Evolutionary conservation across 495 filamentous ascomycete species (phyloP).

Genomic region (Sphaerosporella brunnea): DNA sequence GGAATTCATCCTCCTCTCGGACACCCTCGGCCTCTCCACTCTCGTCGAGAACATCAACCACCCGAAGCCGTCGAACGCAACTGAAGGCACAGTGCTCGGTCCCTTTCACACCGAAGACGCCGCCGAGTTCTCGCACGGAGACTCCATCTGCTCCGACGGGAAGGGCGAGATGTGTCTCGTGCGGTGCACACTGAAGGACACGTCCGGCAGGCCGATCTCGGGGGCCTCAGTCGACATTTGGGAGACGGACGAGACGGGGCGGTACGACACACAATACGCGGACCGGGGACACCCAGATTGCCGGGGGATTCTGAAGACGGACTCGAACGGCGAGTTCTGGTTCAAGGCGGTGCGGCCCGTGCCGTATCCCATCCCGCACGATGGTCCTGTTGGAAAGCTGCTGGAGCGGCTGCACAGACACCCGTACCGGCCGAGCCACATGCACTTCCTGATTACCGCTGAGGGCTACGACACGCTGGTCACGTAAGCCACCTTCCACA

Average conservation of each 20-base stretch:
- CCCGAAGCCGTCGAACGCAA: slow-evolving; percentile 57
- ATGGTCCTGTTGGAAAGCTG: slow-evolving; percentile 74
- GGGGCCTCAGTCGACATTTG: slow-evolving; percentile 76
- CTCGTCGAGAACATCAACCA: slow-evolving; percentile 85
- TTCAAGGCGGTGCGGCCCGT: slow-evolving; percentile 78
- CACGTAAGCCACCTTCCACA: slow-evolving; percentile 41
- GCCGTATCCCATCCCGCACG: slow-evolving; percentile 73
- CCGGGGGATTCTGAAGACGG: slow-evolving; percentile 56
- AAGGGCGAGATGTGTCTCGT: slow-evolving; percentile 56
- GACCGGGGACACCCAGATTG: slow-evolving; percentile 57
- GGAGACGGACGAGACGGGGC: slow-evolving; percentile 76
- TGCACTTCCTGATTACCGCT: slow-evolving; percentile 94
- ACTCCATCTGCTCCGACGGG: slow-evolving; percentile 52
- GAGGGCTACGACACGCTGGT: slow-evolving; percentile 67
- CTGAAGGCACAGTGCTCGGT: slow-evolving; percentile 77
- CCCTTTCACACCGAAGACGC: slow-evolving; percentile 93
- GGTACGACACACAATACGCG: slow-evolving; percentile 78
- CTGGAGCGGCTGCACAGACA: slow-evolving; percentile 54
- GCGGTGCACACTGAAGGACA: slow-evolving; percentile 57
- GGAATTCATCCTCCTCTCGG: slow-evolving; percentile 91
- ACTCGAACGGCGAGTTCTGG: slow-evolving; percentile 60
- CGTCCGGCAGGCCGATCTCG: slow-evolving; percentile 44
- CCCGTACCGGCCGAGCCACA: slow-evolving; percentile 67
- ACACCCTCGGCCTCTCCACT: slow-evolving; percentile 74
- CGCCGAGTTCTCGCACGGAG: slow-evolving; percentile 42